phyloP scores from a whole-genome alignment of 106 monocot species.

The Xerophyta viscosa region DNA sequence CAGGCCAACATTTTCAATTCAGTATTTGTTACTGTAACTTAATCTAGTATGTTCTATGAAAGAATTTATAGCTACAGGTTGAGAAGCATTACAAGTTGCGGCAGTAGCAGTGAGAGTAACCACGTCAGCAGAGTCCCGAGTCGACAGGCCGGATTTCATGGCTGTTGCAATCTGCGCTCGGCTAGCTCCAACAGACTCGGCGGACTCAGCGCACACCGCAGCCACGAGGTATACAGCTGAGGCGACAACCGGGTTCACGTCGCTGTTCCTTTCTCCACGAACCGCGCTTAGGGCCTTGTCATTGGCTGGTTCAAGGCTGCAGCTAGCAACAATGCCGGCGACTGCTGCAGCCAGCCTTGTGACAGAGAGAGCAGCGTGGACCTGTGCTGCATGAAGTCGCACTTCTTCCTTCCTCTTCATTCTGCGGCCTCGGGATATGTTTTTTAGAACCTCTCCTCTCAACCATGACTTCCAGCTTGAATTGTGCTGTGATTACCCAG shows the following conservation, averaged over 20 bases:
- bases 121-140: slow-evolving; percentile 29
- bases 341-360: slow-evolving; percentile 53
- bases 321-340: slow-evolving; percentile 31
- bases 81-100: slow-evolving; percentile 45
- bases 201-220: slow-evolving; percentile 65
- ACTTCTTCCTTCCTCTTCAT: slow-evolving; percentile 36
- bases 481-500: slow-evolving; percentile 16
- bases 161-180: slow-evolving; percentile 36
- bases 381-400: slow-evolving; percentile 34
- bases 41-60: background rate
- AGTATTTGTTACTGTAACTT: no score
- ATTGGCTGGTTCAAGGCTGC: slow-evolving; percentile 12
- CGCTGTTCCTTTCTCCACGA: slow-evolving; percentile 10
- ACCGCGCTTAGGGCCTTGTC: slow-evolving; percentile 4
- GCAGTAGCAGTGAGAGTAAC: slow-evolving; percentile 47
- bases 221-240: slow-evolving; percentile 54
- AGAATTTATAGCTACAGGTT: background rate
- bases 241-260: slow-evolving; percentile 39
- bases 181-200: slow-evolving; percentile 48
- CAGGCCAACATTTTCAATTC: no score
- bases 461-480: slow-evolving; percentile 29
- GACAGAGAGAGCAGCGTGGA: slow-evolving; percentile 59
- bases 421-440: slow-evolving; percentile 19
- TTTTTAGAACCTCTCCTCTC: slow-evolving; percentile 18
- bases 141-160: slow-evolving; percentile 35